Percentiles rank a stretch among this genome's conserved stretches.
Conservation (phyloP, 352 stramenopile species). For the Globisporangium rhizosaccharum region DNA sequence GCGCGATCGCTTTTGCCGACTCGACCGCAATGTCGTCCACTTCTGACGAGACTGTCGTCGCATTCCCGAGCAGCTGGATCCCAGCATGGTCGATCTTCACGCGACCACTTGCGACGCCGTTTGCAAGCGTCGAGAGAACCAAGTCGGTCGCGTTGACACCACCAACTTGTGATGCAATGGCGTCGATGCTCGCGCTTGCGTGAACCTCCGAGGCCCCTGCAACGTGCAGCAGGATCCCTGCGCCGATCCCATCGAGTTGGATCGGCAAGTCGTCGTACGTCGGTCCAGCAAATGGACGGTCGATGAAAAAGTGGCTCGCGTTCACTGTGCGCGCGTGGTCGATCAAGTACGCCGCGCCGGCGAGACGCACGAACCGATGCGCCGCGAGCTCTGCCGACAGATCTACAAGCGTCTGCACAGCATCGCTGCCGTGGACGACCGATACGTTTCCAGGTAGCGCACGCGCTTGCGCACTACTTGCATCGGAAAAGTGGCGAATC, state of each 20-base stretch:
- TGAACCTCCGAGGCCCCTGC: conserved; percentile 9
- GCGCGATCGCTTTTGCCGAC: conserved; percentile 23
- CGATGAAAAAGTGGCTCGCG: conserved; percentile 33
- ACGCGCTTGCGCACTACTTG: conserved; percentile 21
- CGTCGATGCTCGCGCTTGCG: conserved; percentile 32
- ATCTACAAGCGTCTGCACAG: conserved; percentile 34
- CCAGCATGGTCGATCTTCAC: conserved; percentile 35
- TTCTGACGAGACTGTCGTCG: conserved; percentile 36
- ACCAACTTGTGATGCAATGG: conserved; percentile 17
- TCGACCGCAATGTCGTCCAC: conserved; percentile 30
- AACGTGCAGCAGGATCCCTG: conserved; percentile 39
- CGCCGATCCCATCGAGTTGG: conserved; percentile 42
- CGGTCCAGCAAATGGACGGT: conserved; percentile 39
- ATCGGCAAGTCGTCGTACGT: conserved; percentile 47
- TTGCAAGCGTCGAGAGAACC: conserved; percentile 28
- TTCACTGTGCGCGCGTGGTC: conserved; percentile 27
- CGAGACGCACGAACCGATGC: conserved; percentile 45
- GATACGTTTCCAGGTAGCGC: conserved; percentile 43
- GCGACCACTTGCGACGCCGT: conserved; percentile 17
- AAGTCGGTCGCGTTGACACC: conserved; percentile 23
- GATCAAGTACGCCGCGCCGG: conserved; percentile 44
- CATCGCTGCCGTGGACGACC: conserved; percentile 37
- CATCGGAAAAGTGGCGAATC: conserved; percentile 50
- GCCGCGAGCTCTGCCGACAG: conserved; percentile 25
- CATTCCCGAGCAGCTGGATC: conserved; percentile 29